Evolutionary conservation across 495 filamentous ascomycete genomes (phyloP), one percentile per base, ranked within the genome.

Genomic region (Jackrogersella minutella): DNA sequence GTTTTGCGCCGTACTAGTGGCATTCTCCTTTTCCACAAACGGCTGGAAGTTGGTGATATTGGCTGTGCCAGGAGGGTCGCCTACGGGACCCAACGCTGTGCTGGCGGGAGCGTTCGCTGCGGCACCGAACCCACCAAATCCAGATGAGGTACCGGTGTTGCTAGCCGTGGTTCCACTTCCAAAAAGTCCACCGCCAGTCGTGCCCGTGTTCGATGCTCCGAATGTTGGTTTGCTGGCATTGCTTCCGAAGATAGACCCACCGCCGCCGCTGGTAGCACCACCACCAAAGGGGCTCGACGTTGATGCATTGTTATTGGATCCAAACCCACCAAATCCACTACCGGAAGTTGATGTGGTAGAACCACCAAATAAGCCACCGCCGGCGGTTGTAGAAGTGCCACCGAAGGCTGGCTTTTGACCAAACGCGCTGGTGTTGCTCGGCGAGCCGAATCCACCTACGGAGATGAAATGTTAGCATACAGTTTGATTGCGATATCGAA

Each of bases 11-110:
- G 79, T 79, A 19, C 62, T 74, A 57, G 76, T 76, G 50, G 79
- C 80, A 13, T 71, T 71, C 67, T 99, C 96, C 73, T 97, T 98
- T 77, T 99, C 95, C n/a, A 82, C 80, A 36, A 84, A 84, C 0
- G 92, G 78, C 43, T 83, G 80, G 78, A 97, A 99, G 5, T 89
- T 87, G 11, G 79, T 76, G 17, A 88, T 85, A 63, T 78, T 81
- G 14, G 85, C 92, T 5, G 96, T 99, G 50, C 95, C 84, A 40
- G 81, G 81, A 54, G 82, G 82, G 52, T 88, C 81, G 69, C 79
- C 78, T 66, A 84, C 68, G 49, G 80, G 71, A 13, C 86, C 85
- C 64, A 86, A 85, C n/a, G 78, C 83, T 49, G 76, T 73, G 17
- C 73, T 82, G 13, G 81, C 71, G 24, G 74, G 66, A 28, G 77